phyloP scores from a whole-genome alignment of 2,329 filamentous ascomycete species.

The Colletotrichum sp. region DNA sequence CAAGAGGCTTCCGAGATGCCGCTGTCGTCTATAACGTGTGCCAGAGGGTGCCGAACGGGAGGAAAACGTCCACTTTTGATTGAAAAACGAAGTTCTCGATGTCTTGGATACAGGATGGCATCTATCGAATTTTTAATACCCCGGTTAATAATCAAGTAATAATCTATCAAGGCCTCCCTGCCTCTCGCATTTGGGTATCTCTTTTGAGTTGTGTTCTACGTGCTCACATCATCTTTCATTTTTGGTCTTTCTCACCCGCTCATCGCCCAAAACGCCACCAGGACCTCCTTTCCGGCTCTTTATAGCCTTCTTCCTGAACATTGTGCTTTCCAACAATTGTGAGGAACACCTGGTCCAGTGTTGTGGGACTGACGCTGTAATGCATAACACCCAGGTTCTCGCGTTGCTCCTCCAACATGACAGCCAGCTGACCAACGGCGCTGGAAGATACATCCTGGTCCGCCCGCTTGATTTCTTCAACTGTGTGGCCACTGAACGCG shows the following conservation, averaged over 20 bases:
- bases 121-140: not conserved
- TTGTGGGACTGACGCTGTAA: constrained; percentile 86
- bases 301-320: constrained; percentile 74
- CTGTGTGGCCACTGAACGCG: constrained; percentile 21
- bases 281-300: constrained; percentile 32
- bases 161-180: not conserved
- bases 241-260: not conserved
- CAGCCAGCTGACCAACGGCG: constrained; percentile 73
- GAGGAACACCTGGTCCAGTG: constrained; percentile 89
- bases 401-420: constrained; percentile 74
- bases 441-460: constrained; percentile 39
- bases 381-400: constrained; percentile 76
- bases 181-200: not conserved
- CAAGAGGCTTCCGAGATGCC: not conserved
- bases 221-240: not conserved
- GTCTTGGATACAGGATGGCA: not conserved
- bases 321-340: constrained; percentile 82
- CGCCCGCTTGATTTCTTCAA: constrained; percentile 26
- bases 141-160: not conserved
- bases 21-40: not conserved
- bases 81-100: not conserved
- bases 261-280: constrained; percentile 12
- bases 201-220: not conserved
- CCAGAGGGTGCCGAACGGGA: not conserved
- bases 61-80: not conserved